Percentiles rank a stretch among this genome's conserved stretches.
These are phyloP conservation scores for Penicillium corylophilum DNA, from an alignment of 2,329 filamentous ascomycete species.

Conservation along the genomic window DNA sequence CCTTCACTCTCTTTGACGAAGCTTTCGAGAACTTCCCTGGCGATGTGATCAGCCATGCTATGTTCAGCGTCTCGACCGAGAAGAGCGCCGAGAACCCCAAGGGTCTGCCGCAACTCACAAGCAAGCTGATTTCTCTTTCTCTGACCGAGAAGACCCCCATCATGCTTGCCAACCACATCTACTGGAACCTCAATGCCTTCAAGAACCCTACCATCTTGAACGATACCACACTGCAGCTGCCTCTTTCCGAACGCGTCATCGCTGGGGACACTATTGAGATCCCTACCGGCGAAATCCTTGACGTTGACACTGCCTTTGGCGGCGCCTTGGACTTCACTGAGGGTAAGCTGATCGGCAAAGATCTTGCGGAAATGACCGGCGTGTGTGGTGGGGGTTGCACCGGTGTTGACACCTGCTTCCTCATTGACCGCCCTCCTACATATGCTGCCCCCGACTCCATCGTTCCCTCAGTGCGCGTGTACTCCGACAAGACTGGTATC, in stretches of 20 bases:
- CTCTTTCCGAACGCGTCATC: conserved; percentile 47
- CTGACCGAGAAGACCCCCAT: conserved; percentile 50
- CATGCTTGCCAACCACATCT: conserved; percentile 53
- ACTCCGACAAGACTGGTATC: conserved; percentile 72
- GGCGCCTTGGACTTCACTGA: conserved; percentile 62
- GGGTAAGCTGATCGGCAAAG: conserved; percentile 75
- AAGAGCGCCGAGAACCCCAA: conserved; percentile 38
- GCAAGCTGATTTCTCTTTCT: conserved; percentile 45
- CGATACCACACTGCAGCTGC: conserved; percentile 46
- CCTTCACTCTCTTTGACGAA: conserved; percentile 47
- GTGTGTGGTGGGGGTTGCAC: conserved; percentile 82
- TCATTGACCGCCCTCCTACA: conserved; percentile 45
- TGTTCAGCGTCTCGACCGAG: conserved; percentile 44
- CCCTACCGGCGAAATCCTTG: conserved; percentile 72
- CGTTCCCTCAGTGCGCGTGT: conserved; percentile 59
- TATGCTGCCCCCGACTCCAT: conserved; percentile 35
- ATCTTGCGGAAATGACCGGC: conserved; percentile 61
- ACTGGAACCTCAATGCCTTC: conserved; percentile 54
- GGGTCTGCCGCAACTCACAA: conserved; percentile 45
- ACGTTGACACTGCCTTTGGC: conserved; percentile 68
- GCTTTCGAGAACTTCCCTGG: conserved; percentile 48
- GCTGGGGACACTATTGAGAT: conserved; percentile 63
- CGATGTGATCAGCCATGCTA: conserved; percentile 48
- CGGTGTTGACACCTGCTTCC: conserved; percentile 70
- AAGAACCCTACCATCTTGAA: conserved; percentile 44